Conservation (phyloP, 2,329 filamentous ascomycete genomes). For the Penicillium sp. region DNA sequence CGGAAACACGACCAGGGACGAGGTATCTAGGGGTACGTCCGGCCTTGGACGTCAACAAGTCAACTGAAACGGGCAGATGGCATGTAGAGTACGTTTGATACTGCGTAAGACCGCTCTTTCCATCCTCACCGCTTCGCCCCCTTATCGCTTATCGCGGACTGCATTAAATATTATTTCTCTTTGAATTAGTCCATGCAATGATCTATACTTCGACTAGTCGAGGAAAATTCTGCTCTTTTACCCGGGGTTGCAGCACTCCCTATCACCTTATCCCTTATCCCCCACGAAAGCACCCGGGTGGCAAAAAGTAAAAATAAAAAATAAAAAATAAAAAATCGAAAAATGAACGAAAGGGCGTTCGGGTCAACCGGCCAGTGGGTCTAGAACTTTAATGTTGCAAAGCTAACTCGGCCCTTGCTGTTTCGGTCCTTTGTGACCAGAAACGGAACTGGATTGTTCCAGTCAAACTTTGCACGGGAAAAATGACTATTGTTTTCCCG, state of each 20-base stretch:
- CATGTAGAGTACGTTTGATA: neutral
- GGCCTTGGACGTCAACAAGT: neutral
- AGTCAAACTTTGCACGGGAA: neutral
- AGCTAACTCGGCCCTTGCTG: constrained; percentile 1
- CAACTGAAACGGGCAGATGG: neutral
- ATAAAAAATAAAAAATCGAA: constrained; percentile 4
- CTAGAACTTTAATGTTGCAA: neutral
- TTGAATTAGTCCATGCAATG: neutral
- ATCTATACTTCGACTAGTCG: neutral
- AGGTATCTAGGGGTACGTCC: neutral
- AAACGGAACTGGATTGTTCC: neutral
- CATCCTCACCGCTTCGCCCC: constrained; percentile 5
- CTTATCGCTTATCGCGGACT: constrained; percentile 20
- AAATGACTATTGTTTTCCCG: neutral
- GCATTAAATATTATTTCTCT: constrained; percentile 5
- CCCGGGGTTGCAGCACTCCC: neutral
- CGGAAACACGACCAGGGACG: neutral
- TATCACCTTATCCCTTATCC: constrained; percentile 20
- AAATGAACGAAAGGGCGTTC: neutral
- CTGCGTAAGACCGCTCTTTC: constrained; percentile 2
- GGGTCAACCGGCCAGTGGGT: constrained; percentile 5
- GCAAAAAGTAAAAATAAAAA: constrained; percentile 9
- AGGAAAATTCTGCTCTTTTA: neutral
- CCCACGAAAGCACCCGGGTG: constrained; percentile 21
- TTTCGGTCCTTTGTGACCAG: neutral